phyloP scores from a whole-genome alignment of 768 basidiomycete genomes.

The Albatrellus ellisii region DNA sequence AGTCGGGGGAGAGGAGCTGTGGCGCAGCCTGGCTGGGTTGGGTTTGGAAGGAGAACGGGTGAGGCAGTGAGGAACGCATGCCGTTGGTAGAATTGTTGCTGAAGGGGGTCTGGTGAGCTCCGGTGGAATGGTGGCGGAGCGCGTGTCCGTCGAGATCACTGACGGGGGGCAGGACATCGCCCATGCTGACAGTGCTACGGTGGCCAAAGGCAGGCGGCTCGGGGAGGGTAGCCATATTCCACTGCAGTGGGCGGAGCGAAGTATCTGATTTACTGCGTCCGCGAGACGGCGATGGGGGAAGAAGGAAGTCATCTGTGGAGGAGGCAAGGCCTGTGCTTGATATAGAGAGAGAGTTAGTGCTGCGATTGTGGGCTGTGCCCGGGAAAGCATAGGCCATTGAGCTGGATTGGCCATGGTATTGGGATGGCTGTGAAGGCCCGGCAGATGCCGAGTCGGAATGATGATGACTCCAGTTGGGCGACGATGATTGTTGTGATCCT shows the following conservation, averaged over 20 bases:
- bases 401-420: constrained; percentile 8
- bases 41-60: constrained; percentile 9
- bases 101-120: constrained; percentile 10
- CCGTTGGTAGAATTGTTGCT: background rate
- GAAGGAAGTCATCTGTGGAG: constrained; percentile 10
- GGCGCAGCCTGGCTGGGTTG: constrained; percentile 3
- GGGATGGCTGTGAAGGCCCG: constrained; percentile 8
- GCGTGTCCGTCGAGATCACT: constrained; percentile 1
- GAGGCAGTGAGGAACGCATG: constrained; percentile 3
- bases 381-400: constrained; percentile 10
- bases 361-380: constrained; percentile 7
- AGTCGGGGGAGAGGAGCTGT: constrained; percentile 24
- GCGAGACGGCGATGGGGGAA: constrained; percentile 13
- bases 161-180: constrained; percentile 10
- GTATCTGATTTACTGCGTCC: constrained; percentile 13
- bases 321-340: constrained; percentile 9
- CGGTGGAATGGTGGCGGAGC: constrained; percentile 8
- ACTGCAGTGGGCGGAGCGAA: constrained; percentile 10
- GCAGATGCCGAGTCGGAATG: constrained; percentile 4
- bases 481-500: background rate
- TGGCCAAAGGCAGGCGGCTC: background rate
- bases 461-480: background rate
- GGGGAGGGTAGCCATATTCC: constrained; percentile 4
- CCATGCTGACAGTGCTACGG: constrained; percentile 6
- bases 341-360: background rate